A percentile compares a stretch with the other conserved stretches of the same genome.
phyloP scores from a whole-genome alignment of 371 early-diverging fungal species.

The Parasitella parasitica region DNA sequence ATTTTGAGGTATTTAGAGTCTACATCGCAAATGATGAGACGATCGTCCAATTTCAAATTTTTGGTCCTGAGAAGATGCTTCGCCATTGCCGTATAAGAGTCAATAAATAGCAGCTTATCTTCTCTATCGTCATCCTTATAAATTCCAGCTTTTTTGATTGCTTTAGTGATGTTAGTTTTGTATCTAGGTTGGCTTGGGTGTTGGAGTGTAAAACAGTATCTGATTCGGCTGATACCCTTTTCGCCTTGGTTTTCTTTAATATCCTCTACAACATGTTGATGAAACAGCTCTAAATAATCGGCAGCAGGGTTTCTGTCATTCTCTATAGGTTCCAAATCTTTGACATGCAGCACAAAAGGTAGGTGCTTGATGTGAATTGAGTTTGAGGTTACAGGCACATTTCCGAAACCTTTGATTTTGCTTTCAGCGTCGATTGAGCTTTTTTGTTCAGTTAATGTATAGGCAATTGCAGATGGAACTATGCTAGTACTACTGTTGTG shows the following conservation, averaged over 20 bases:
- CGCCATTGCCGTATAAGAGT: slow-evolving; percentile 7
- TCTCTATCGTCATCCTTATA: not conserved
- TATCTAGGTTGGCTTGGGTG: not conserved
- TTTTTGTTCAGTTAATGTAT: not conserved
- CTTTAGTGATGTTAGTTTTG: not conserved
- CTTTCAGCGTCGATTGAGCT: not conserved
- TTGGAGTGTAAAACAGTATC: slow-evolving; percentile 15
- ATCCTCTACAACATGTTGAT: not conserved
- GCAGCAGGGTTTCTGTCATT: not conserved
- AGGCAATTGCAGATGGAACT: not conserved
- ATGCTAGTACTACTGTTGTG: not conserved
- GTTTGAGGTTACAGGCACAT: not conserved
- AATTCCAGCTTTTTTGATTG: not conserved
- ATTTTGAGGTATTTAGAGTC: not conserved
- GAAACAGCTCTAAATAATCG: not conserved
- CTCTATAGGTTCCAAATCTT: not conserved
- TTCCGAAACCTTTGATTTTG: not conserved
- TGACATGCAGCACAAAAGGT: not conserved
- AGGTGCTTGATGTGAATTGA: not conserved
- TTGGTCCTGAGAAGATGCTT: slow-evolving; percentile 3
- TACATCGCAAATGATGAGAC: slow-evolving; percentile 8
- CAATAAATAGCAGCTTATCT: slow-evolving; percentile 12
- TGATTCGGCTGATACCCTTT: not conserved
- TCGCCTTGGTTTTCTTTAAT: not conserved
- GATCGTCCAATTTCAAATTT: not conserved